Conservation (phyloP, 2,329 filamentous ascomycete species). For the Hirsutella rhossiliensis region DNA sequence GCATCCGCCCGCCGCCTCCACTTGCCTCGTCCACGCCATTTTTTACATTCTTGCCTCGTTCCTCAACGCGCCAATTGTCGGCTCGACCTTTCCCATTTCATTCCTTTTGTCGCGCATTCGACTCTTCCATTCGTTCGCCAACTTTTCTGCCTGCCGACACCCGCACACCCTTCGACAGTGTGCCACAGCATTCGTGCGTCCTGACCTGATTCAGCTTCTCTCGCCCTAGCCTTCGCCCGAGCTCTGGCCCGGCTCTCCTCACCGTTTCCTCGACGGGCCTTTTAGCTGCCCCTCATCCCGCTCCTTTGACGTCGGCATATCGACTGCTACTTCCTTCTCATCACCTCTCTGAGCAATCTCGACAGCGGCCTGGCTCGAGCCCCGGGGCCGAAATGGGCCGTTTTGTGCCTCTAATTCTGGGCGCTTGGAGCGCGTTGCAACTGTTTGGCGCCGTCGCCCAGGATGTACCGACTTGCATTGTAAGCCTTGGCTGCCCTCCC, state of each 20-base stretch:
- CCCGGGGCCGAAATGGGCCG: conserved; percentile 13
- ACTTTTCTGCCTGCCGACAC: not conserved
- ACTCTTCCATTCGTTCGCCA: not conserved
- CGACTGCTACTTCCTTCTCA: not conserved
- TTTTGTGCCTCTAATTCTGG: conserved; percentile 12
- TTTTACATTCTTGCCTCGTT: not conserved
- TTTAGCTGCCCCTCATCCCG: not conserved
- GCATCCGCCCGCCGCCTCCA: not conserved
- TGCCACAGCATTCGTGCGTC: no score
- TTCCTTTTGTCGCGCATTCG: not conserved
- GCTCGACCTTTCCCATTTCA: not conserved
- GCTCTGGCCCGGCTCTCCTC: not conserved
- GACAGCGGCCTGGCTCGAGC: not conserved
- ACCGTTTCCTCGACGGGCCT: not conserved
- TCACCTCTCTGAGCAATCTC: not conserved
- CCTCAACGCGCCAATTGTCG: not conserved
- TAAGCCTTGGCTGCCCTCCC: conserved; percentile 12
- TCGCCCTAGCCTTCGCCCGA: no score
- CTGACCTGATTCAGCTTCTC: no score
- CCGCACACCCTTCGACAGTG: not conserved
- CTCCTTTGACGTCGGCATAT: not conserved
- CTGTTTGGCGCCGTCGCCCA: conserved; percentile 12
- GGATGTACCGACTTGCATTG: conserved; percentile 14
- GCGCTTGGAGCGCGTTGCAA: conserved; percentile 16
- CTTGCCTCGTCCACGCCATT: not conserved